Percentiles rank a stretch among this genome's conserved stretches.
Conservation (phyloP, 306 rosid genomes). For the Medicago arabica region DNA sequence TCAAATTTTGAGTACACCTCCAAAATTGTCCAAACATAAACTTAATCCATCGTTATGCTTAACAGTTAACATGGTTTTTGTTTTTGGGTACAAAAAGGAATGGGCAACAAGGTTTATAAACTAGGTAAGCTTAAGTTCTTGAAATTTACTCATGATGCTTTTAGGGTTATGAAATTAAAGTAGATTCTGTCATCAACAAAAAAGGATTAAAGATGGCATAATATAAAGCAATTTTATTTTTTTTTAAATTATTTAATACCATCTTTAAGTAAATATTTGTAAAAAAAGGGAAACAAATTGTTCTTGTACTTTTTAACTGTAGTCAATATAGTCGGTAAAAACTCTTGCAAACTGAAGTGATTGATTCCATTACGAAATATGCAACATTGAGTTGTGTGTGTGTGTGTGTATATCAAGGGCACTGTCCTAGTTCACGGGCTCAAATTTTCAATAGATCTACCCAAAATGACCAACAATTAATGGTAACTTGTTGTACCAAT, state of each 20-base stretch:
- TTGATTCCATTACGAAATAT: not conserved
- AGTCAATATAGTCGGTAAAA: not conserved
- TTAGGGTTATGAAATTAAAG: not conserved
- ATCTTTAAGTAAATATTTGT: not conserved
- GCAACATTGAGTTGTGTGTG: not conserved
- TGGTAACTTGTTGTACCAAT: not conserved
- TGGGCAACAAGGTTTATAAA: not conserved
- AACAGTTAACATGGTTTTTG: no score
- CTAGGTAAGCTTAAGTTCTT: not conserved
- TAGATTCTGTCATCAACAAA: not conserved
- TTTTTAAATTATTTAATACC: not conserved
- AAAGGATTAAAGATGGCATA: not conserved
- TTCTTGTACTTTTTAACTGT: not conserved
- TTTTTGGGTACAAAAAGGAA: no score
- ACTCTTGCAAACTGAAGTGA: not conserved
- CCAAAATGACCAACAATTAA: not conserved
- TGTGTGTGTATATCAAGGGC: not conserved
- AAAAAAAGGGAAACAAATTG: not conserved
- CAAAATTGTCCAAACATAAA: no score
- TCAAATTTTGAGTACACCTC: no score
- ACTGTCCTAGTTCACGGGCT: not conserved
- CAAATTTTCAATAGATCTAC: constrained; percentile 2
- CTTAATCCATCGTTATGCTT: no score
- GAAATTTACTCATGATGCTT: not conserved
- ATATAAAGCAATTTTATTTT: not conserved